These are phyloP conservation scores for Fusarium abutilonis DNA, from an alignment of 2,329 filamentous ascomycete genomes.

Conservation along the genomic window DNA sequence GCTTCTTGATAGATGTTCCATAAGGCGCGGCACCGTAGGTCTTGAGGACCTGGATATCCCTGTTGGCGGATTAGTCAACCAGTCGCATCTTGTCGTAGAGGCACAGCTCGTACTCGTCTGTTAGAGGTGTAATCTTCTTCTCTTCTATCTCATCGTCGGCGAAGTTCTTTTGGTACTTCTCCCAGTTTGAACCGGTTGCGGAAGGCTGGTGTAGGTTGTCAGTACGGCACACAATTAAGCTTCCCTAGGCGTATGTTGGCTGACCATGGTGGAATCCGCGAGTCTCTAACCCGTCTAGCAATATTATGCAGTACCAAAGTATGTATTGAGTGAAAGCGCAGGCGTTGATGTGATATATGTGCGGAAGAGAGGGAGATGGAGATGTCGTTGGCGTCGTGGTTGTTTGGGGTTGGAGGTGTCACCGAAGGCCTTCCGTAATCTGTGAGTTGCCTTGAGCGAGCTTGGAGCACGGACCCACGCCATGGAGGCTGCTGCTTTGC, in stretches of 20 bases:
- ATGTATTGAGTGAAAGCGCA: neutral
- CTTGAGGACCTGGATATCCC: constrained; percentile 99
- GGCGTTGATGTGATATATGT: constrained; percentile 14
- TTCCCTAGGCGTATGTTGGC: constrained; percentile 32
- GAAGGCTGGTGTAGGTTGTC: constrained; percentile 73
- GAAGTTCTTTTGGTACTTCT: constrained; percentile 98
- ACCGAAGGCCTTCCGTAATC: constrained; percentile 55
- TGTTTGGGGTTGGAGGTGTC: constrained; percentile 48
- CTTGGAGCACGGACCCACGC: constrained; percentile 48
- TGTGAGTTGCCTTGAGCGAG: constrained; percentile 55
- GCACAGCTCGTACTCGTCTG: constrained; percentile 81
- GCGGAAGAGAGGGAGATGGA: constrained; percentile 16
- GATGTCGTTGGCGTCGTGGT: constrained; percentile 37
- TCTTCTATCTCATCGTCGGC: constrained; percentile 97
- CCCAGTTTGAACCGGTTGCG: constrained; percentile 93
- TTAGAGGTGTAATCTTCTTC: constrained; percentile 98
- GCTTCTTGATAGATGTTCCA: constrained; percentile 90
- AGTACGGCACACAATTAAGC: constrained; percentile 31
- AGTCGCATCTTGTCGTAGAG: neutral
- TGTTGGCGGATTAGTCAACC: constrained; percentile 54
- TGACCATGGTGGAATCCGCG: constrained; percentile 56
- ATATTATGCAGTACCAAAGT: neutral
- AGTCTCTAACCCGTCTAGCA: constrained; percentile 26
- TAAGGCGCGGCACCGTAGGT: constrained; percentile 98
- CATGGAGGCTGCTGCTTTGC: constrained; percentile 32